A percentile compares a stretch with the other conserved stretches of the same genome.
These are phyloP conservation scores for Suillus luteus DNA, from an alignment of 768 basidiomycete species.

Conservation along the genomic window DNA sequence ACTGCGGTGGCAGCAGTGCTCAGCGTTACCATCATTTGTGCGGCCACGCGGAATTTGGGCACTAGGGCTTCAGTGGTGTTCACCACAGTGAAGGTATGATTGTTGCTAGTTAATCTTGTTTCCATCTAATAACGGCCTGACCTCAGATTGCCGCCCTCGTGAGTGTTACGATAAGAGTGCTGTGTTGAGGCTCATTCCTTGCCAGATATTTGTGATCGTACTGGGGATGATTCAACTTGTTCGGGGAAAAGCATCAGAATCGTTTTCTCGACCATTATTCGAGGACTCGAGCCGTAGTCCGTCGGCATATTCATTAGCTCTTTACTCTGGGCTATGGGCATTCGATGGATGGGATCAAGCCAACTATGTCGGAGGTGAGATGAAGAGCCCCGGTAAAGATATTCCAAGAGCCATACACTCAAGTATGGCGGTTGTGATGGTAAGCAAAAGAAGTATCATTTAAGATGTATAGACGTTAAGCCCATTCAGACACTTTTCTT, in stretches of 20 bases:
- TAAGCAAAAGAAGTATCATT: conserved; percentile 35
- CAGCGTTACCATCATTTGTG: conserved; percentile 74
- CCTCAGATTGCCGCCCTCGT: conserved; percentile 66
- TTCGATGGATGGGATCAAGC: conserved; percentile 97
- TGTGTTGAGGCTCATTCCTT: conserved; percentile 13
- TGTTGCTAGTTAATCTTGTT: conserved; percentile 6
- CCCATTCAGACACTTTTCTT: conserved; percentile 66
- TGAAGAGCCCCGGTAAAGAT: conserved; percentile 78
- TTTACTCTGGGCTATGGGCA: conserved; percentile 95
- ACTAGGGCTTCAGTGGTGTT: conserved; percentile 85
- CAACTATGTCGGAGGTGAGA: conserved; percentile 90
- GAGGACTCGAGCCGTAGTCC: conserved; percentile 74
- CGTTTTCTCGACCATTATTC: conserved; percentile 71
- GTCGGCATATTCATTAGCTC: conserved; percentile 85
- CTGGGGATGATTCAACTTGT: conserved; percentile 78
- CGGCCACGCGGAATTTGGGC: conserved; percentile 75
- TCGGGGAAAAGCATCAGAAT: conserved; percentile 68
- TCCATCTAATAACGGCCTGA: conserved; percentile 4
- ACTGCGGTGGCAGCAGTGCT: conserved; percentile 76
- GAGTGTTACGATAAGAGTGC: conserved; percentile 28
- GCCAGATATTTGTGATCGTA: conserved; percentile 68
- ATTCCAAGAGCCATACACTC: conserved; percentile 87
- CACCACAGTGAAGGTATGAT: conserved; percentile 76
- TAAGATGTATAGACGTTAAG: conserved; percentile 12
- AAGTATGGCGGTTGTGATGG: conserved; percentile 85